phyloP scores from a whole-genome alignment of 1,139 yeast species.

The Nematodospora anomalae region DNA sequence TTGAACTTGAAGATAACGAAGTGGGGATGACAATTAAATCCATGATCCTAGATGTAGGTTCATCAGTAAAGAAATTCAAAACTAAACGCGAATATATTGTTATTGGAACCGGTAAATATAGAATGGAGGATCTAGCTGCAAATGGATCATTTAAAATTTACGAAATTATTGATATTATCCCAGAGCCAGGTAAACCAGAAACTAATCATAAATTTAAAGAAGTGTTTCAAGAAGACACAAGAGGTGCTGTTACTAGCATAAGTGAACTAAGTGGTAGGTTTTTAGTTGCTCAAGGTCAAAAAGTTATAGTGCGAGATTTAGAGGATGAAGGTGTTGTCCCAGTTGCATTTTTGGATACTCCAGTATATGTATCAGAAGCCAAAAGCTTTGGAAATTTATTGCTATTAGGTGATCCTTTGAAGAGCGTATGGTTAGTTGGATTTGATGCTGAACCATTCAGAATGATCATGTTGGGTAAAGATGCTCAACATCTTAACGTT shows the following conservation, averaged over 20 bases:
- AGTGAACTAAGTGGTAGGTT: constrained; percentile 85
- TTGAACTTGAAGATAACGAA: constrained; percentile 68
- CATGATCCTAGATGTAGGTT: constrained; percentile 55
- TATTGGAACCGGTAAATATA: constrained; percentile 72
- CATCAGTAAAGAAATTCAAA: constrained; percentile 50
- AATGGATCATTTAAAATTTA: constrained; percentile 75
- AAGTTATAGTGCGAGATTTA: constrained; percentile 75
- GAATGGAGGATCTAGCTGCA: constrained; percentile 82
- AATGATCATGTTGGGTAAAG: constrained; percentile 77
- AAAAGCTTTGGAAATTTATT: constrained; percentile 82
- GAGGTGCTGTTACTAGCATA: constrained; percentile 82
- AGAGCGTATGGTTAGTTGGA: constrained; percentile 81
- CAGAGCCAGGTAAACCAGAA: constrained; percentile 88
- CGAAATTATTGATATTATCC: constrained; percentile 82
- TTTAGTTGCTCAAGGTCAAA: constrained; percentile 86
- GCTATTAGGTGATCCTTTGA: constrained; percentile 75
- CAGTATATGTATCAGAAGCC: constrained; percentile 75
- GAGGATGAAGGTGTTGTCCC: constrained; percentile 87
- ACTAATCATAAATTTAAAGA: constrained; percentile 77
- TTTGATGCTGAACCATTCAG: constrained; percentile 95
- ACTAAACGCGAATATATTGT: constrained; percentile 69
- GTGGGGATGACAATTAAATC: constrained; percentile 60
- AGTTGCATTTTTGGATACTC: constrained; percentile 87
- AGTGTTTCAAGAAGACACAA: constrained; percentile 71
- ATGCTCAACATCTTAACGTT: constrained; percentile 62